These are phyloP conservation scores for Pythium brachiatum DNA, from an alignment of 352 stramenopile species.

Conservation along the genomic window DNA sequence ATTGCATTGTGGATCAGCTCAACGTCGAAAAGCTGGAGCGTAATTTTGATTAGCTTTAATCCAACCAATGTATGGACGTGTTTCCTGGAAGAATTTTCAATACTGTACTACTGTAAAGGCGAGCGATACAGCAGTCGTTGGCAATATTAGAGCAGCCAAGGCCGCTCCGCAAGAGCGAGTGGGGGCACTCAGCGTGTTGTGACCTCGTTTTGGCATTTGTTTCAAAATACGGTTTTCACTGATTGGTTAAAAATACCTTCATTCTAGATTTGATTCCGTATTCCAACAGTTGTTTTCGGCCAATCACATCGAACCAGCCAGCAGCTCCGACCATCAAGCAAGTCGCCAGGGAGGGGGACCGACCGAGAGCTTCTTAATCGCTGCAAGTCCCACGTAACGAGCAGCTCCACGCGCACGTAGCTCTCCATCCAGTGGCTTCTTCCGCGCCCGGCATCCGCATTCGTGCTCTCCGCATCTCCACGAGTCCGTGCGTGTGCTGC, in stretches of 20 bases:
- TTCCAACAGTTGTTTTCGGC: background rate
- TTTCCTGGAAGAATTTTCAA: too few relatives aligned
- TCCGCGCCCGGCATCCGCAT: background rate
- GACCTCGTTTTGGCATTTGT: too few relatives aligned
- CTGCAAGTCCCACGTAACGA: background rate
- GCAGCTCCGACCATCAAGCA: conserved; percentile 1
- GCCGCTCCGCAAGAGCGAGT: too few relatives aligned
- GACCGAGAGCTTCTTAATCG: background rate
- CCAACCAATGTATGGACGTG: too few relatives aligned
- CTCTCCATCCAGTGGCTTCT: background rate
- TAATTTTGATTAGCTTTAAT: too few relatives aligned
- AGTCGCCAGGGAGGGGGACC: background rate
- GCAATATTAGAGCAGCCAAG: too few relatives aligned
- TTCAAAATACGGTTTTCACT: too few relatives aligned
- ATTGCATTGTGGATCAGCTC: too few relatives aligned
- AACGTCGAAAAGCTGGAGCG: too few relatives aligned
- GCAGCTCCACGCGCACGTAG: background rate
- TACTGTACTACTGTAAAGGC: too few relatives aligned
- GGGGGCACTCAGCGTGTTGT: too few relatives aligned
- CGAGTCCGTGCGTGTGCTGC: background rate
- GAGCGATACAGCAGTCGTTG: too few relatives aligned
- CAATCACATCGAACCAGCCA: background rate
- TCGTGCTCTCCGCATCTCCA: background rate
- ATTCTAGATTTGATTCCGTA: background rate
- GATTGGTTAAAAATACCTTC: background rate